A percentile compares a stretch with the other conserved stretches of the same genome.
These are phyloP conservation scores for Pythium rhizo-oryzae DNA, from an alignment of 352 stramenopile species.

Conservation along the genomic window DNA sequence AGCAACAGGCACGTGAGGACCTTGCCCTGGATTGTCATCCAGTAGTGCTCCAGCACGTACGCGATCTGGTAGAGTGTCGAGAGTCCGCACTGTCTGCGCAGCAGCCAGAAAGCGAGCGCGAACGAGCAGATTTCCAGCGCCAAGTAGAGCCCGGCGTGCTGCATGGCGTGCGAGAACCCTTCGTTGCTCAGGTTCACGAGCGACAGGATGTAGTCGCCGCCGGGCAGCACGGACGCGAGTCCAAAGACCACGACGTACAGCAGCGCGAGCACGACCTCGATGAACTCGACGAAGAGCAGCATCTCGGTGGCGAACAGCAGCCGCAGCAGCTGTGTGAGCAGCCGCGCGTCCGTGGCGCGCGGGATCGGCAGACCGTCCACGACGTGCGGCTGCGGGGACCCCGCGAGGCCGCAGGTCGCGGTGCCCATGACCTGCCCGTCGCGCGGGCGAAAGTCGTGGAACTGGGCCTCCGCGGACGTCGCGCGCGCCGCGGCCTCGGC, in stretches of 20 bases:
- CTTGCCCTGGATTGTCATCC: constrained; percentile 26
- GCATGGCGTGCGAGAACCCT: neutral
- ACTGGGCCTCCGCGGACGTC: neutral
- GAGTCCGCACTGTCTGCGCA: constrained; percentile 15
- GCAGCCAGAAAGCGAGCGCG: constrained; percentile 1
- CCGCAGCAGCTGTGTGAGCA: constrained; percentile 13
- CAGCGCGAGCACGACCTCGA: constrained; percentile 22
- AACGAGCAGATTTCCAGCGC: constrained; percentile 16
- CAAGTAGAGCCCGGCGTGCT: neutral
- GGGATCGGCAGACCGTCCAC: constrained; percentile 13
- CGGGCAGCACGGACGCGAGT: constrained; percentile 1
- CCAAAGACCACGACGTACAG: constrained; percentile 16
- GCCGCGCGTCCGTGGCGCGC: neutral
- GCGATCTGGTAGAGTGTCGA: constrained; percentile 22
- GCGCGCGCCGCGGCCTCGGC: neutral
- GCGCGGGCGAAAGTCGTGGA: constrained; percentile 18
- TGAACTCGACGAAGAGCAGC: constrained; percentile 36
- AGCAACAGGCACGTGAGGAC: constrained; percentile 11
- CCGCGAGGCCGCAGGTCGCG: neutral
- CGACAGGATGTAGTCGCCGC: neutral
- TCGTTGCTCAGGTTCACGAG: constrained; percentile 5
- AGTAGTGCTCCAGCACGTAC: constrained; percentile 21
- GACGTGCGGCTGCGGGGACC: neutral
- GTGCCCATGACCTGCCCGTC: neutral
- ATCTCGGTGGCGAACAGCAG: constrained; percentile 23